phyloP scores from a whole-genome alignment of 495 filamentous ascomycete species.

The Melanomma pulvis-pyrius region DNA sequence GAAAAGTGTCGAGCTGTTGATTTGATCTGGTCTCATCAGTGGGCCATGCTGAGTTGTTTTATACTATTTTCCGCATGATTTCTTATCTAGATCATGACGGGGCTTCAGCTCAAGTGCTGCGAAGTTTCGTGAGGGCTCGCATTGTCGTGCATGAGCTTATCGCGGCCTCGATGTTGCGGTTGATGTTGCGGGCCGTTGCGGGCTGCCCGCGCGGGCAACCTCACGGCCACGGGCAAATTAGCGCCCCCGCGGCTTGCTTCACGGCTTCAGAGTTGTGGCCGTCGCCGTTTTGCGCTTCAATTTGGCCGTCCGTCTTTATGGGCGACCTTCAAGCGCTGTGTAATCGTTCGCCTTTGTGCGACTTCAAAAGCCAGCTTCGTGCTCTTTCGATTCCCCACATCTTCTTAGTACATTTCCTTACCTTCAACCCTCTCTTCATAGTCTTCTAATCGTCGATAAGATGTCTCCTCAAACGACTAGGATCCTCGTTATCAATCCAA shows the following conservation, averaged over 20 bases:
- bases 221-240: not conserved
- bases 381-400: no score
- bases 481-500: not conserved
- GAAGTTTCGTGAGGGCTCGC: not conserved
- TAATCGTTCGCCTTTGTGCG: no score
- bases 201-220: not conserved
- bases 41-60: not conserved
- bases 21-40: not conserved
- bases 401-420: no score
- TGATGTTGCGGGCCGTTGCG: not conserved
- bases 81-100: not conserved
- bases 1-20: not conserved
- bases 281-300: no score
- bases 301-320: no score
- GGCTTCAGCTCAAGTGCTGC: not conserved
- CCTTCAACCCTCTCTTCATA: not conserved
- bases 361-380: no score
- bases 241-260: not conserved
- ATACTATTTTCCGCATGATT: not conserved
- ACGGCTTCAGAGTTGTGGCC: not conserved
- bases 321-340: no score
- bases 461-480: not conserved
- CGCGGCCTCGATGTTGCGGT: conserved; percentile 1
- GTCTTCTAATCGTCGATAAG: not conserved
- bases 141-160: not conserved